Evolutionary conservation across 768 basidiomycete genomes (phyloP).

Genomic region (Trametes cinnabarina): DNA sequence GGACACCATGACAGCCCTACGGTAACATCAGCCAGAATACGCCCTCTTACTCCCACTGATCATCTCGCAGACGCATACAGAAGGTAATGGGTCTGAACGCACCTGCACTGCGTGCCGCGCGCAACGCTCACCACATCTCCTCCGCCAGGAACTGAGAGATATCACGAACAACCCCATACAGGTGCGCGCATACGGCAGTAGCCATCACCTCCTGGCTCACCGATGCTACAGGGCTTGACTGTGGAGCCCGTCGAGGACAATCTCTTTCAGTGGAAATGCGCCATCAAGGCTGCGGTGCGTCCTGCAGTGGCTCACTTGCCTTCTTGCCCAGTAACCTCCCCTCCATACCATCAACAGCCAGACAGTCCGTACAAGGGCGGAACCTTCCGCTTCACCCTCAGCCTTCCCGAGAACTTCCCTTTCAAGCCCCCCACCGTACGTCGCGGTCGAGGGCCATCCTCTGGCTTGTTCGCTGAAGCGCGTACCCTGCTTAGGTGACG

Average conservation of each 20-base stretch:
- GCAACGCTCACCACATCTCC: slow-evolving; percentile 10
- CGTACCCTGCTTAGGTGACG: slow-evolving; percentile 51
- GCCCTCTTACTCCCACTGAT: neutral
- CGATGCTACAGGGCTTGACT: slow-evolving; percentile 50
- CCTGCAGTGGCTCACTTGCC: neutral
- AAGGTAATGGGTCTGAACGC: slow-evolving; percentile 55
- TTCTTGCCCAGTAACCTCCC: too few relatives aligned
- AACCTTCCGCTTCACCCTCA: slow-evolving; percentile 69
- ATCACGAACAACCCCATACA: slow-evolving; percentile 62
- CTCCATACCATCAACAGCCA: slow-evolving; percentile 39
- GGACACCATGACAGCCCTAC: slow-evolving; percentile 37
- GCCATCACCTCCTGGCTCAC: too few relatives aligned
- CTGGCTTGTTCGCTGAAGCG: neutral
- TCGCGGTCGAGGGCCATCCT: slow-evolving; percentile 4
- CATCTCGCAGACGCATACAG: slow-evolving; percentile 60
- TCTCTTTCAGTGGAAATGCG: slow-evolving; percentile 73
- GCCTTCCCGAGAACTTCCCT: slow-evolving; percentile 78
- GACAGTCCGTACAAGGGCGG: slow-evolving; percentile 84
- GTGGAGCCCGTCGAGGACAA: slow-evolving; percentile 70
- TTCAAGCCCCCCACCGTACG: slow-evolving; percentile 82
- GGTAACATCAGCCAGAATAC: slow-evolving; percentile 28
- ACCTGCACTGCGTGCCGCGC: neutral
- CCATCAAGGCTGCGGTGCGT: slow-evolving; percentile 71
- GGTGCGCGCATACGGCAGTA: slow-evolving; percentile 40
- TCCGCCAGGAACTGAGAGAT: slow-evolving; percentile 63